phyloP scores from a whole-genome alignment of 306 rosid species.

The Lathyrus oleraceus region DNA sequence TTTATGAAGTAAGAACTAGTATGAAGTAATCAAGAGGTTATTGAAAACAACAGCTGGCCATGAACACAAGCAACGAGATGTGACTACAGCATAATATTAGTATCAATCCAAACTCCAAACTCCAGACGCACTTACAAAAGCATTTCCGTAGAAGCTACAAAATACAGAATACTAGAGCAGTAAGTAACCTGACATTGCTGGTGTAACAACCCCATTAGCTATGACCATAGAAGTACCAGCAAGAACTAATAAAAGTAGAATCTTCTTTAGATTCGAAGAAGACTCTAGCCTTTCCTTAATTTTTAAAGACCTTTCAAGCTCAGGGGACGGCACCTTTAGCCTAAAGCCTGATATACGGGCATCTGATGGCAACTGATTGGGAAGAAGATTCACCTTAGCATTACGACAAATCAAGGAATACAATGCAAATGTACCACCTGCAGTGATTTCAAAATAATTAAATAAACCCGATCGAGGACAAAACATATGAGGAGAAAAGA shows the following conservation, averaged over 20 bases:
- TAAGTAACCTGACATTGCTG: constrained; percentile 84
- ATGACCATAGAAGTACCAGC: constrained; percentile 99
- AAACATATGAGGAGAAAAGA: constrained; percentile 2
- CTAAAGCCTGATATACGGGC: constrained; percentile 94
- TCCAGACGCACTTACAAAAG: constrained; percentile 27
- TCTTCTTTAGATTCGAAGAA: constrained; percentile 81
- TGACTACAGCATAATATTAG: constrained; percentile 13
- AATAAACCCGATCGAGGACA: not conserved
- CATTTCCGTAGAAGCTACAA: constrained; percentile 22
- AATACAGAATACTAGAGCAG: constrained; percentile 23
- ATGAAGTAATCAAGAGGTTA: constrained; percentile 26
- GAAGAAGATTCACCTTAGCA: constrained; percentile 98
- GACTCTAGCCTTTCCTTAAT: constrained; percentile 89
- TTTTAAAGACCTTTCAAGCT: constrained; percentile 94
- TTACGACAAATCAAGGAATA: constrained; percentile 98
- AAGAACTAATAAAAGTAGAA: constrained; percentile 79
- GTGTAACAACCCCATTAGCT: constrained; percentile 96
- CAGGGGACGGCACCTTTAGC: constrained; percentile 94
- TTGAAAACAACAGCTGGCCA: constrained; percentile 28
- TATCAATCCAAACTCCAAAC: not conserved
- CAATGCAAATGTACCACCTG: constrained; percentile 99
- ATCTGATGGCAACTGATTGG: constrained; percentile 96
- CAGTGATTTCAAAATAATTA: constrained; percentile 41
- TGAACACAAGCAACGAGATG: constrained; percentile 31
- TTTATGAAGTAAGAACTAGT: constrained; percentile 36